Evolutionary conservation across 805 yeast species (phyloP), one percentile per base, ranked within the genome.

Genomic region (Hanseniaspora taiwanica): DNA sequence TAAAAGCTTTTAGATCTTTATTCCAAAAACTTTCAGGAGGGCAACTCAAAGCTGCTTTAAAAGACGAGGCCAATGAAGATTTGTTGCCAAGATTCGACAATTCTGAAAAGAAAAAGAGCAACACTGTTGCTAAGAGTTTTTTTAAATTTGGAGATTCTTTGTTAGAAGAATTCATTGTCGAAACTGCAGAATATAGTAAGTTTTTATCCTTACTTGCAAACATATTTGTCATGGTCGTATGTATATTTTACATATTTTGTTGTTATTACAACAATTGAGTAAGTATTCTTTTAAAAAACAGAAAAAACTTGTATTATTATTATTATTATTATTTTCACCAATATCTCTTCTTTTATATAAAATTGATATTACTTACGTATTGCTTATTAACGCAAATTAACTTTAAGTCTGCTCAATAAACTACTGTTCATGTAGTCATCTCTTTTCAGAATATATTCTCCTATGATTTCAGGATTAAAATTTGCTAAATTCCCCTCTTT

Each of bases 401-500:
- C 13, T 25, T 36, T 44, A 23, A 45, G 37, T 29, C 42, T 43
- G 32, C 32, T 43, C 32, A 58, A 54, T 32, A 58, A 54, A 33
- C 50, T 50, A 19, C 54, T 60, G 31, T 57, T 71, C 46, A 72
- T 71, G 53, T 76, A 82, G 52, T 83, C 94, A 0, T 78, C 68
- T 50, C 94, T 65, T 49, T 74, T 78, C 8, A 76, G 60, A 36
- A 83, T 74, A 48, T 78, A 81, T 48, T 73, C 79, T 43, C 79
- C 70, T 25, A 83, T 63, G 6, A 79, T 62, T 37, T 66, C 68
- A 8, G 77, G 76, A 52, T 76, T 78, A 54, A 84, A 66, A 42
- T 67, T 68, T 1, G 78, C 76, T 46, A 86, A 64, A 49, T 78
- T 84, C 1, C 94, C 91, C 52, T 85, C 95, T 32, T 78, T 76